phyloP scores from a whole-genome alignment of 2,329 filamentous ascomycete species.

The Fusarium begoniae region DNA sequence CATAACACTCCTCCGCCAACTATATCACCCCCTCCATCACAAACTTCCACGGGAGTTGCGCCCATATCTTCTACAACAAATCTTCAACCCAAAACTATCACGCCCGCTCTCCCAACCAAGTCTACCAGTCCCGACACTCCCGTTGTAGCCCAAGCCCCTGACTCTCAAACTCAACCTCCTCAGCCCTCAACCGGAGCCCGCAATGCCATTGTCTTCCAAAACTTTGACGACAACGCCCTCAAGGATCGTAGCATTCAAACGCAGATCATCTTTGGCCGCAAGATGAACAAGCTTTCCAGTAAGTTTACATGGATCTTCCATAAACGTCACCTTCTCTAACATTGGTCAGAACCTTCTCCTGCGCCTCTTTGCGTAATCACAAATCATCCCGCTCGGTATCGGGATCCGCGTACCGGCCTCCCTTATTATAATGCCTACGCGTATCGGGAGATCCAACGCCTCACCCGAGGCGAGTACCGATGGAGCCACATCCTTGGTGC shows the following conservation, averaged over 20 bases:
- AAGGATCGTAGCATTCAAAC: conserved; percentile 66
- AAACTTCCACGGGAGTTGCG: neutral
- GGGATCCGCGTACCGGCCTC: conserved; percentile 85
- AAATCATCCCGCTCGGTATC: conserved; percentile 80
- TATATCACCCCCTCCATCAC: neutral
- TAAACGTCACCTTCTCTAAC: conserved; percentile 2
- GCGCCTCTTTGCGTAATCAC: conserved; percentile 81
- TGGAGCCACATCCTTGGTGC: conserved; percentile 86
- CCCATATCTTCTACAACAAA: neutral
- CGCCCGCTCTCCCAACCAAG: conserved; percentile 3
- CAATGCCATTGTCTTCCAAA: conserved; percentile 67
- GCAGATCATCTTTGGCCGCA: conserved; percentile 66
- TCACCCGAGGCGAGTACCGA: conserved; percentile 76
- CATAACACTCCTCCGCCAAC: conserved; percentile 16
- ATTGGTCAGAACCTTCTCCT: conserved; percentile 57
- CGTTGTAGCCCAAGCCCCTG: conserved; percentile 19
- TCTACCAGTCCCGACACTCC: conserved; percentile 14
- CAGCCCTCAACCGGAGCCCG: conserved; percentile 57
- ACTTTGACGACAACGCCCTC: conserved; percentile 66
- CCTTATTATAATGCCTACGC: conserved; percentile 82
- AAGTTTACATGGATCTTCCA: conserved; percentile 40
- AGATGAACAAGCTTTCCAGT: conserved; percentile 67
- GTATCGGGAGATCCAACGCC: conserved; percentile 81
- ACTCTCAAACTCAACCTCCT: conserved; percentile 38
- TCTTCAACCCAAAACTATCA: conserved; percentile 18